Percentiles rank a stretch among this genome's conserved stretches.
These are phyloP conservation scores for Aschersonia sp. DNA, from an alignment of 2,329 filamentous ascomycete species.

Conservation along the genomic window DNA sequence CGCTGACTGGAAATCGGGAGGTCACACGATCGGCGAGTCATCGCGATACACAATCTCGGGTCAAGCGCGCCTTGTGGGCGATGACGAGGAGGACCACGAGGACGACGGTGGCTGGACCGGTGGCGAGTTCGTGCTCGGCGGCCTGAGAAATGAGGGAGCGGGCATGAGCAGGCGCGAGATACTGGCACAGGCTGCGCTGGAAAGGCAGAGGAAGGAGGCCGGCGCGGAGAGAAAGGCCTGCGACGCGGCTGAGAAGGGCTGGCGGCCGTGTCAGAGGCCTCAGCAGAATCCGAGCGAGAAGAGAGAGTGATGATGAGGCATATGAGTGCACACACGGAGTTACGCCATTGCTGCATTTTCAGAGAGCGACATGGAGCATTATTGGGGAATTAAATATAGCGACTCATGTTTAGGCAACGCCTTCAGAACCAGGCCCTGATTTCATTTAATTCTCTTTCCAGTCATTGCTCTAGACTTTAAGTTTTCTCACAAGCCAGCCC, in stretches of 20 bases:
- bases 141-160: slow-evolving; percentile 25
- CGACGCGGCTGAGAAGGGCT: slow-evolving; percentile 14
- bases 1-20: slow-evolving; percentile 64
- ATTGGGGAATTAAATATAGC: too few relatives aligned
- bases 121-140: slow-evolving; percentile 62
- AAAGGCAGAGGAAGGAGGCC: slow-evolving; percentile 19
- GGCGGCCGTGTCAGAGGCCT: slow-evolving; percentile 13
- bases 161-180: slow-evolving; percentile 58
- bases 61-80: slow-evolving; percentile 17
- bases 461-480: too few relatives aligned
- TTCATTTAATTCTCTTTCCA: too few relatives aligned
- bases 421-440: too few relatives aligned
- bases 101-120: slow-evolving; percentile 68
- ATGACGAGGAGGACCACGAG: slow-evolving; percentile 38
- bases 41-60: slow-evolving; percentile 41
- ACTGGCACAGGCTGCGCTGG: slow-evolving; percentile 39
- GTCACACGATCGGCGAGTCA: slow-evolving; percentile 50
- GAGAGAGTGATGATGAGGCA: slow-evolving; percentile 7
- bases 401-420: too few relatives aligned
- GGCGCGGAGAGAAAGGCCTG: slow-evolving; percentile 17
- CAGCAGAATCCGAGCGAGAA: slow-evolving; percentile 10
- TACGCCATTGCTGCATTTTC: background rate
- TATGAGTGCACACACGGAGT: slow-evolving; percentile 4
- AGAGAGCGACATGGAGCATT: background rate
- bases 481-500: too few relatives aligned